These are phyloP conservation scores for Solanum etuberosum DNA, from an alignment of 257 asterid genomes.

Conservation along the genomic window DNA sequence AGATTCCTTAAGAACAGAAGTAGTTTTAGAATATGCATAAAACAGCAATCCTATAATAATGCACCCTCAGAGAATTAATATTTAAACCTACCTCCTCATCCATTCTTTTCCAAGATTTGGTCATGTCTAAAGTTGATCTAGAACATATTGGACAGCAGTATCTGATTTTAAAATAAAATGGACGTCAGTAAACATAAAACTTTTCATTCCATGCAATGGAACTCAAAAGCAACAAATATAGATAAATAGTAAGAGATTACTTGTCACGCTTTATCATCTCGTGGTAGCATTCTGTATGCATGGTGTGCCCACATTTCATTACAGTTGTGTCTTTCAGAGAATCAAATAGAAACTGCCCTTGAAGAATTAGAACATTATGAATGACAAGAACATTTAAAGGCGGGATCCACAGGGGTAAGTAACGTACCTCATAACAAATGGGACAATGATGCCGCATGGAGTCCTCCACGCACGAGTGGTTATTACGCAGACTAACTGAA, in stretches of 20 bases:
- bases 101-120: constrained; percentile 57
- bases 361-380: not conserved
- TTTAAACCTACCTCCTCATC: constrained; percentile 63
- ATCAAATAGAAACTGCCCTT: constrained; percentile 70
- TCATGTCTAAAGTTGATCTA: constrained; percentile 72
- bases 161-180: constrained; percentile 17
- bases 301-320: constrained; percentile 97
- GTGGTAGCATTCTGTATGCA: constrained; percentile 76
- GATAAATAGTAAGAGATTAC: constrained; percentile 23
- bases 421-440: constrained; percentile 79
- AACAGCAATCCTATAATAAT: not conserved
- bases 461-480: constrained; percentile 77
- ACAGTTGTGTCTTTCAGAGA: constrained; percentile 78
- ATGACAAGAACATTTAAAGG: not conserved
- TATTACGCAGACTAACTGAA: constrained; percentile 50
- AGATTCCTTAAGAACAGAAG: not conserved
- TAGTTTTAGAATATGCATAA: not conserved
- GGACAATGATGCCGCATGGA: constrained; percentile 99
- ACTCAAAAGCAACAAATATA: not conserved
- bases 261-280: constrained; percentile 86
- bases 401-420: not conserved
- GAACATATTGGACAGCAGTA: constrained; percentile 94
- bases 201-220: not conserved
- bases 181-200: not conserved
- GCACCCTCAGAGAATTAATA: not conserved